Evolutionary conservation across 2,329 filamentous ascomycete genomes (phyloP).

Genomic region (Colletotrichum eleusines): DNA sequence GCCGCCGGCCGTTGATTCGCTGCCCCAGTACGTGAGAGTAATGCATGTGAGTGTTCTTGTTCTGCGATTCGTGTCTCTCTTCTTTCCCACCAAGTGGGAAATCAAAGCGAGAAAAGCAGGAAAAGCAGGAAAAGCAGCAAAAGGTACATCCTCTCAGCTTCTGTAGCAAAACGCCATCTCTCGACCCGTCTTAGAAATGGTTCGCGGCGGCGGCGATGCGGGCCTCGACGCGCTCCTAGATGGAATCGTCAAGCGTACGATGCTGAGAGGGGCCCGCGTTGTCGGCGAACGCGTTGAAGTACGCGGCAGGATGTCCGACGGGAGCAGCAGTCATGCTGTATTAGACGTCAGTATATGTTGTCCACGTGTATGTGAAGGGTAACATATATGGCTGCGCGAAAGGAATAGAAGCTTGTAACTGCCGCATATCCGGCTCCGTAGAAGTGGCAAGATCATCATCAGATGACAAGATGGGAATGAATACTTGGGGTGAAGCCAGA

Average conservation of each 20-base stretch:
- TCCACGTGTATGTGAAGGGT: neutral
- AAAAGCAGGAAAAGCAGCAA: neutral
- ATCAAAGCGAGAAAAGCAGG: neutral
- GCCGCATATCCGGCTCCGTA: neutral
- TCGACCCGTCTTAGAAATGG: neutral
- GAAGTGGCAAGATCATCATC: neutral
- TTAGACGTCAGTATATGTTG: neutral
- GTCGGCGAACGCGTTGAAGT: neutral
- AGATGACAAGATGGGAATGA: neutral
- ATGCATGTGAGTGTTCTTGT: neutral
- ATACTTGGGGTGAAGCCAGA: neutral
- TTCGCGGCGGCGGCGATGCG: slow-evolving; percentile 10
- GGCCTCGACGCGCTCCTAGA: slow-evolving; percentile 13
- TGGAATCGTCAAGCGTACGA: slow-evolving; percentile 2
- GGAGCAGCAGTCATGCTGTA: slow-evolving; percentile 1
- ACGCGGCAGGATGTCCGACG: neutral
- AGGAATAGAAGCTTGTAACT: neutral
- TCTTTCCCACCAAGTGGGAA: neutral
- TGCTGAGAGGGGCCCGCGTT: neutral
- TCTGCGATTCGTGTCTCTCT: neutral
- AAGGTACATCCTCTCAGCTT: neutral
- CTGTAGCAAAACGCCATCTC: neutral
- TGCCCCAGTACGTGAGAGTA: neutral
- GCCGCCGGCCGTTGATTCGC: neutral
- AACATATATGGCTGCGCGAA: neutral